phyloP scores from a whole-genome alignment of 371 early-diverging fungal genomes.

The Mucor sp. region DNA sequence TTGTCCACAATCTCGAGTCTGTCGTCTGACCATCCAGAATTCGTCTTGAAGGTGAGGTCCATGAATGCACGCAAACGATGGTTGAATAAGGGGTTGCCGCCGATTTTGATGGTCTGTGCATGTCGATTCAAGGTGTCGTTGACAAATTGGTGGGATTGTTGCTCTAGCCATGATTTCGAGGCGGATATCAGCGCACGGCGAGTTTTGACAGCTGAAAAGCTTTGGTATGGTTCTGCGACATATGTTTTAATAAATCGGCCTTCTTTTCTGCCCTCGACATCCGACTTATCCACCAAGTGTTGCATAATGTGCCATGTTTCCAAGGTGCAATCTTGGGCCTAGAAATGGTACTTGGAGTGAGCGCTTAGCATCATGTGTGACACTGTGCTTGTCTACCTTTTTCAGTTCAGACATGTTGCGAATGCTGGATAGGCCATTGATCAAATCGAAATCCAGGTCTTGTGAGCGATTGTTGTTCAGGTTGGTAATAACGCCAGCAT shows the following conservation, averaged over 20 bases:
- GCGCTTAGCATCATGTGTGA: too few relatives aligned
- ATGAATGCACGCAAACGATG: slow-evolving; percentile 24
- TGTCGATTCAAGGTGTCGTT: slow-evolving; percentile 17
- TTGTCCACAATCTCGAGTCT: slow-evolving; percentile 53
- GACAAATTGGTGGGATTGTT: slow-evolving; percentile 8
- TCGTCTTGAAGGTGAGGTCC: slow-evolving; percentile 12
- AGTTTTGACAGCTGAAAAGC: neutral
- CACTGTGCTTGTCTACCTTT: slow-evolving; percentile 7
- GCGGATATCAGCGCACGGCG: slow-evolving; percentile 15
- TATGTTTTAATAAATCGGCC: slow-evolving; percentile 18
- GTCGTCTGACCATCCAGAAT: slow-evolving; percentile 18
- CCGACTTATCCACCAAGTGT: slow-evolving; percentile 7
- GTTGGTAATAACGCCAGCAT: slow-evolving; percentile 4
- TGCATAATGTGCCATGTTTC: slow-evolving; percentile 22
- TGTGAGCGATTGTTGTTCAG: slow-evolving; percentile 10
- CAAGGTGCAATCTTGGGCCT: slow-evolving; percentile 16
- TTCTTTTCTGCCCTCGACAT: slow-evolving; percentile 2
- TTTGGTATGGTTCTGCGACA: slow-evolving; percentile 4
- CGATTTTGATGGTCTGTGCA: slow-evolving; percentile 14
- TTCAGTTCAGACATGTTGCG: slow-evolving; percentile 17
- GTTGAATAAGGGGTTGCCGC: slow-evolving; percentile 22
- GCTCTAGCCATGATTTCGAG: slow-evolving; percentile 27
- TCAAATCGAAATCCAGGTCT: slow-evolving; percentile 11
- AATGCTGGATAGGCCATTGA: slow-evolving; percentile 1
- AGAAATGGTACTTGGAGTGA: neutral